Evolutionary conservation across 805 yeast species (phyloP).

Genomic region (Ogataea thermomethanolica): DNA sequence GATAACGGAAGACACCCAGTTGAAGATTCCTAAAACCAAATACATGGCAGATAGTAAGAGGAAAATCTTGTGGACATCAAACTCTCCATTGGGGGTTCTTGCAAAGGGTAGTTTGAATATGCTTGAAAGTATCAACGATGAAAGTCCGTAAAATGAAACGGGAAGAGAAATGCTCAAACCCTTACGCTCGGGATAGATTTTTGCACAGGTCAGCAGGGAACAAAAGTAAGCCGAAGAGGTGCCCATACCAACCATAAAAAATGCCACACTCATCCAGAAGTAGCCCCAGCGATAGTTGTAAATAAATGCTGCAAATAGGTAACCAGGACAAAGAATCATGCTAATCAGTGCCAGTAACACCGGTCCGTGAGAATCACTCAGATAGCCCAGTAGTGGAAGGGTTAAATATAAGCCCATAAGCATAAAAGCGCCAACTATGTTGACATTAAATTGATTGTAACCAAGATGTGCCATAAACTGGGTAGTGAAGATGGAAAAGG

Average conservation of each 20-base stretch:
- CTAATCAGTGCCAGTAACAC: slow-evolving; percentile 63
- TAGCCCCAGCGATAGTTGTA: slow-evolving; percentile 30
- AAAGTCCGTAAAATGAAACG: slow-evolving; percentile 80
- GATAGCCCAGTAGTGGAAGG: slow-evolving; percentile 75
- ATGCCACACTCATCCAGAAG: slow-evolving; percentile 43
- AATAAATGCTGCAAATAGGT: slow-evolving; percentile 45
- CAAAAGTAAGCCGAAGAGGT: slow-evolving; percentile 72
- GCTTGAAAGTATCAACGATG: slow-evolving; percentile 73
- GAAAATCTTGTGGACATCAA: slow-evolving; percentile 54
- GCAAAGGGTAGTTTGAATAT: slow-evolving; percentile 44
- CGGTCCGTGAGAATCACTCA: slow-evolving; percentile 86
- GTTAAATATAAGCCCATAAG: slow-evolving; percentile 82
- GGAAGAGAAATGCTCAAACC: slow-evolving; percentile 86
- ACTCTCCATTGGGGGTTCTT: slow-evolving; percentile 16
- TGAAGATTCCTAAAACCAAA: slow-evolving; percentile 51
- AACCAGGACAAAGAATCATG: slow-evolving; percentile 64
- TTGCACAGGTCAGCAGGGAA: slow-evolving; percentile 76
- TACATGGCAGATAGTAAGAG: slow-evolving; percentile 50
- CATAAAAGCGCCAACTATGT: slow-evolving; percentile 68
- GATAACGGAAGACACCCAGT: slow-evolving; percentile 61
- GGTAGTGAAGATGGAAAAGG: slow-evolving; percentile 77
- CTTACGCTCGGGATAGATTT: slow-evolving; percentile 71
- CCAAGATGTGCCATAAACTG: slow-evolving; percentile 57
- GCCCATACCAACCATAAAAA: slow-evolving; percentile 62
- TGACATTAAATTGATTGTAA: slow-evolving; percentile 61